Base-by-base conservation (phyloP, 225 moss, liverwort and hornwort species). In the Straminergon stramineum region DNA sequence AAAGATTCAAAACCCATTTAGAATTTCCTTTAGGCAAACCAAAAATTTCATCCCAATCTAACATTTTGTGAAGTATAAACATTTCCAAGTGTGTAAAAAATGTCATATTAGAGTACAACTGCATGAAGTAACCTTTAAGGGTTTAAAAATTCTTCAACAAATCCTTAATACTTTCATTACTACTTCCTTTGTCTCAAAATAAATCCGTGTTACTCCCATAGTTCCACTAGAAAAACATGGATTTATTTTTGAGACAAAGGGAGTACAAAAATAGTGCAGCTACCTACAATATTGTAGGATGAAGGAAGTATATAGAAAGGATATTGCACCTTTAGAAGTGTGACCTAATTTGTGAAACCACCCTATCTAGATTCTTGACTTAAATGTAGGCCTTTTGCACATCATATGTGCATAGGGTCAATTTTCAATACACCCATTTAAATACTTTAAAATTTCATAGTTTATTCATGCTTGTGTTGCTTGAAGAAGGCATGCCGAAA, bases 341-440 rank as follows among this genome's bases (percentile, higher is more conserved):
- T n/a, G 39, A 35, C 66, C 18, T 67, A 31, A 24, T 35, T 67
- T 67, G 2, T n/a, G 7, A 70, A 70, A 39, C 39, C 39, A 70
- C 10, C 11, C 39, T 4, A 70, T 70, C 7, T 39, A 70, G 69
- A n/a, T 69, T 69, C 69, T 69, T 69, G 39, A 23, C 1, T 23
- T 0, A 23, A 39, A 39, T 39, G 7, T 23, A n/a, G n/a, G 5
- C 13, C 23, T 13, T 23, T 13, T 23, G 13, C 23, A n/a, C n/a
- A 69, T 6, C 11, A 13, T n/a, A 4, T 19, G 69, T 11, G 1
- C 2, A n/a, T 7, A n/a, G 6, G n/a, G 7, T n/a, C 4, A 0
- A n/a, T 23, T 69, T 69, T 22, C 11, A 20, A 69, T 23, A 23
- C n/a, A 69, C n/a, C 69, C 22, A 68, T 21, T 68, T 13, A 7